Evolutionary conservation across 2,329 filamentous ascomycete genomes (phyloP), one percentile per base, ranked within the genome.

Genomic region (Colletotrichum sp.): DNA sequence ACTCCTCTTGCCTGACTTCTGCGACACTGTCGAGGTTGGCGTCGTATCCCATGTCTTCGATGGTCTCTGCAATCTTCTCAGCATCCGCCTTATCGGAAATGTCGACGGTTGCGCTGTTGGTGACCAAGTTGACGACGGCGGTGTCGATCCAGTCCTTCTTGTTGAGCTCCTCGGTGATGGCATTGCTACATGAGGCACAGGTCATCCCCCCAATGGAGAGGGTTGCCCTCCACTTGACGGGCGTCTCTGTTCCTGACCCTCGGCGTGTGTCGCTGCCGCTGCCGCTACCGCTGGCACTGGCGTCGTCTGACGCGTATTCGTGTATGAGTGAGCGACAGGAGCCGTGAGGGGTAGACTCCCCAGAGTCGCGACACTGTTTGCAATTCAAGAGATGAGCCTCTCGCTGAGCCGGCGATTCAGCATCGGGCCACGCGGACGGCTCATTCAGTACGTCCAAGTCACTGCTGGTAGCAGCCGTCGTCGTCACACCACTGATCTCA

Each of bases 151-250:
- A 93, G 7, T 90, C 87, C 26, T 88, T 84, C 76, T 91, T 90
- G 63, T 90, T 85, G 49, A 95, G 83, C 77, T 90, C 90, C 8
- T 89, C 85, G 15, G 90, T 92, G 78, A 95, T 91, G 52, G 88
- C 87, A 80, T 92, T 93, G 69, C 89, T 89, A 80, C 94, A 96
- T 15, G 93, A 89, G 16, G 92, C 91, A 81, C 94, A 95, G 6
- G 92, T 95, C 93, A 96, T 95, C 68, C 94, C 94, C 32, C 89
- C 91, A 55, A 96, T 89, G 24, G 92, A 90, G n/a, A 92, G 78
- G 1, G 86, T 88, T 3, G 87, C 90, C 52, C 87, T 84, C 87
- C 89, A 92, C 62, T 68, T 39, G 13, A 62, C 32, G 24, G 69
- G 39, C 73, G 71, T 76, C 21, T 39, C 66, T 21, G 36, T 73